These are phyloP conservation scores for Stentor roeselii DNA, from an alignment of 73 alveolate species.

Conservation along the genomic window DNA sequence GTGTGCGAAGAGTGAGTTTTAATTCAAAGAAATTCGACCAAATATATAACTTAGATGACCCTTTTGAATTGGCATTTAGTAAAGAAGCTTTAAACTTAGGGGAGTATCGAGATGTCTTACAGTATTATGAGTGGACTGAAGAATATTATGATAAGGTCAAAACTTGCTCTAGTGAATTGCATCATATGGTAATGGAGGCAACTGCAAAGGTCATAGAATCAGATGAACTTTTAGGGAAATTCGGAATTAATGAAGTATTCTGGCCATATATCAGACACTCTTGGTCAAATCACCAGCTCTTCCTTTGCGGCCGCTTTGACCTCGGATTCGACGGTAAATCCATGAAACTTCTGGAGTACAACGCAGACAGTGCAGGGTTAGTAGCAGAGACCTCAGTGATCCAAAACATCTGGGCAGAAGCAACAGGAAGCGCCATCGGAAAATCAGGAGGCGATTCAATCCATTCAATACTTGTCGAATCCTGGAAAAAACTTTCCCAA, in stretches of 20 bases:
- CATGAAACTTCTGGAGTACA: background rate
- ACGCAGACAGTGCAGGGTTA: slow-evolving; percentile 8
- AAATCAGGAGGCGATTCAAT: background rate
- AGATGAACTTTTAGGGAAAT: background rate
- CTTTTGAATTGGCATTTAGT: background rate
- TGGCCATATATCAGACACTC: background rate
- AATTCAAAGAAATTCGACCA: background rate
- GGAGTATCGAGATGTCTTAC: background rate
- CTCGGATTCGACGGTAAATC: background rate
- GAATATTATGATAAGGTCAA: background rate
- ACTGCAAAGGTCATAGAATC: background rate
- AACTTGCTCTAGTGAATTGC: background rate
- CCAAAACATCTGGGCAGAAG: background rate
- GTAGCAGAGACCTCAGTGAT: background rate
- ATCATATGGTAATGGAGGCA: background rate
- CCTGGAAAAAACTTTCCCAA: background rate
- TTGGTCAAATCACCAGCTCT: background rate
- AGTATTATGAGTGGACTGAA: background rate
- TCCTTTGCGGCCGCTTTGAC: background rate
- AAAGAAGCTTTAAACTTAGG: background rate
- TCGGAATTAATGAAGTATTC: background rate
- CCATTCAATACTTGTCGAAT: background rate
- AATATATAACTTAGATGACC: background rate
- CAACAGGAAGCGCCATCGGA: background rate
- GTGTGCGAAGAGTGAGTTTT: background rate